Evolutionary conservation across 306 rosid genomes (phyloP), one percentile per base, ranked within the genome.

Genomic region (Cicer chorassanicum): DNA sequence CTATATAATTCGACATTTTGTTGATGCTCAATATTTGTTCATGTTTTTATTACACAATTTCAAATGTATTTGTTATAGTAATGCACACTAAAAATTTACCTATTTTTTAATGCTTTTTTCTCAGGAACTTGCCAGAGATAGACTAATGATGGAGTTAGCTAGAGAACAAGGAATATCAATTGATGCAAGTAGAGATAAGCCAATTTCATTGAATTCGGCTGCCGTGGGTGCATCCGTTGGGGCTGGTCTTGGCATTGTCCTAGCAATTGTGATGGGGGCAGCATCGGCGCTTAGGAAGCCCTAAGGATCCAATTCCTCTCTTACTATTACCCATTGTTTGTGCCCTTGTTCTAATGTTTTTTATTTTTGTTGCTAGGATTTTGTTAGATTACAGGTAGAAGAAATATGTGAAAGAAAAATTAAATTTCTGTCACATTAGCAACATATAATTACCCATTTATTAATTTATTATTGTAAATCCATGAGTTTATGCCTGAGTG

Each of bases 201-300:
- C 75, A 75, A 86, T 66, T 72, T 88, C 99, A 3, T 72, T 88
- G 56, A 70, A 86, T 73, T 80, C 99, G 41, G 96, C 99, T 14
- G 88, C 97, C 10, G 93, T 87, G 80, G 99, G 99, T 50, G 96
- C 99, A 57, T 92, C 97, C 12, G 62, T 92, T 9, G 99, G 99
- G 16, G 99, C 99, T 15, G 93, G 96, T 74, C 87, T 94, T 44
- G 95, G 99, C 82, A 63, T 94, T 84, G 90, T 88, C 14, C 74
- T 94, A 51, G 99, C 99, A 7, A 85, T 94, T 46, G 97, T 89
- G 73, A 90, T 94, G 96, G 99, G 98, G 55, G 99, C 99, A 68
- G 97, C 99, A 67, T 94, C 99, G 70, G 99, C 97, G 83, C 81
- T 94, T 77, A 90, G 99, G 89, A 92, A 92, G 77, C 99, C 99